Evolutionary conservation across 75 land plant species (phyloP).

Genomic region (Pinus albicaulis): DNA sequence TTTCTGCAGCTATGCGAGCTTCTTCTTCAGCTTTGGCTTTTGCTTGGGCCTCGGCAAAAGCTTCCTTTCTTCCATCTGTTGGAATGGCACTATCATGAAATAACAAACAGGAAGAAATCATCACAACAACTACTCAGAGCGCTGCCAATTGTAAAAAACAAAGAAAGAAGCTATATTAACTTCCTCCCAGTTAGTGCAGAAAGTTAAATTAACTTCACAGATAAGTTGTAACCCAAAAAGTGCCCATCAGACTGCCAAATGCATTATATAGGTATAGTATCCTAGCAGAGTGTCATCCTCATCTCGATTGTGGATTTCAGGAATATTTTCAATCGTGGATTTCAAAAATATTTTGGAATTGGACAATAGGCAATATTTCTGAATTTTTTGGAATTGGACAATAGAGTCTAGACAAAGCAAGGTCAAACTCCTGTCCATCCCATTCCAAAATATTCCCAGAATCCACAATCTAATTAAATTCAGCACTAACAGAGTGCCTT

Average conservation of each 20-base stretch:
- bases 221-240: neutral
- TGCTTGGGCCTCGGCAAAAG: constrained; percentile 60
- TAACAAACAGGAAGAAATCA: neutral
- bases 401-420: too few relatives aligned
- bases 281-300: neutral
- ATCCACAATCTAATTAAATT: too few relatives aligned
- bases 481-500: too few relatives aligned
- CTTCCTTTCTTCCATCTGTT: constrained; percentile 81
- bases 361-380: too few relatives aligned
- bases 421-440: too few relatives aligned
- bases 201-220: neutral
- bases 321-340: too few relatives aligned
- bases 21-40: constrained; percentile 89
- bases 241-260: neutral
- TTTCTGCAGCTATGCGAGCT: constrained; percentile 58
- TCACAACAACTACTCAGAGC: neutral
- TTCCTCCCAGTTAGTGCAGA: neutral
- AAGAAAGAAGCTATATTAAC: neutral
- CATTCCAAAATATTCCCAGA: too few relatives aligned
- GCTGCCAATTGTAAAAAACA: neutral
- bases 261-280: neutral
- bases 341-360: too few relatives aligned
- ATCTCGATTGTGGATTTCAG: too few relatives aligned
- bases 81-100: constrained; percentile 70
- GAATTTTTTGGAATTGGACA: too few relatives aligned